phyloP scores from a whole-genome alignment of 495 filamentous ascomycete genomes.

The Xylaria nigripes region DNA sequence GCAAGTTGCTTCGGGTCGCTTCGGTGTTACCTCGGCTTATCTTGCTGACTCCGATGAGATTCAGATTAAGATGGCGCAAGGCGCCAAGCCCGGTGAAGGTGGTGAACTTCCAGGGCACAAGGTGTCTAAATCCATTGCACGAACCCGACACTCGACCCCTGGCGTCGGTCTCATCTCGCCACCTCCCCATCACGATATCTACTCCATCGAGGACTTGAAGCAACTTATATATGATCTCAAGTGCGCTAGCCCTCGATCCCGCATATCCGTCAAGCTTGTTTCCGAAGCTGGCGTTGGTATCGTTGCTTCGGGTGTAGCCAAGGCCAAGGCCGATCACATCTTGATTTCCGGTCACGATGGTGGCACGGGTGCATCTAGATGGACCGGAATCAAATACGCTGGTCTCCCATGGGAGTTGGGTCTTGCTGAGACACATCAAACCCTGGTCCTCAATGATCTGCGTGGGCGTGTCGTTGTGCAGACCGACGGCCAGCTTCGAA shows the following conservation, averaged over 20 bases:
- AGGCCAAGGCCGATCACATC: slow-evolving; percentile 97
- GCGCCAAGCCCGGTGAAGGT: slow-evolving; percentile 97
- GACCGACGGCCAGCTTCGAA: slow-evolving; percentile 93
- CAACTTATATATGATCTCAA: slow-evolving; percentile 98
- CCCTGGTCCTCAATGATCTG: slow-evolving; percentile 94
- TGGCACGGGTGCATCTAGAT: slow-evolving; percentile 94
- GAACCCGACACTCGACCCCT: slow-evolving; percentile 95
- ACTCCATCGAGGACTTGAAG: slow-evolving; percentile 98
- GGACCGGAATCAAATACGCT: slow-evolving; percentile 99
- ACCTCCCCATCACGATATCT: slow-evolving; percentile 98
- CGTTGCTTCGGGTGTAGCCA: slow-evolving; percentile 95
- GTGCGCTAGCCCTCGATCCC: slow-evolving; percentile 89
- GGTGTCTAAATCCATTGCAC: slow-evolving; percentile 92
- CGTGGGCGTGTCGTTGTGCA: slow-evolving; percentile 95
- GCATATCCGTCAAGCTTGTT: slow-evolving; percentile 97
- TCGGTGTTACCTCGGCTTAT: slow-evolving; percentile 97
- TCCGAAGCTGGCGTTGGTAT: slow-evolving; percentile 98
- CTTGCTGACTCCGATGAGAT: slow-evolving; percentile 97
- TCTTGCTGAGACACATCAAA: slow-evolving; percentile 97
- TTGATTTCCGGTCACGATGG: slow-evolving; percentile 97
- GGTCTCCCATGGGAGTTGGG: slow-evolving; percentile 97
- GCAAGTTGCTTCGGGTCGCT: slow-evolving; percentile 94
- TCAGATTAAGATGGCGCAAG: slow-evolving; percentile 99
- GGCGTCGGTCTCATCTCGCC: slow-evolving; percentile 98
- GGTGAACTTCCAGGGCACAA: slow-evolving; percentile 98